Conservation (phyloP, 169 alveolate genomes). For the Plasmodium fragile region DNA sequence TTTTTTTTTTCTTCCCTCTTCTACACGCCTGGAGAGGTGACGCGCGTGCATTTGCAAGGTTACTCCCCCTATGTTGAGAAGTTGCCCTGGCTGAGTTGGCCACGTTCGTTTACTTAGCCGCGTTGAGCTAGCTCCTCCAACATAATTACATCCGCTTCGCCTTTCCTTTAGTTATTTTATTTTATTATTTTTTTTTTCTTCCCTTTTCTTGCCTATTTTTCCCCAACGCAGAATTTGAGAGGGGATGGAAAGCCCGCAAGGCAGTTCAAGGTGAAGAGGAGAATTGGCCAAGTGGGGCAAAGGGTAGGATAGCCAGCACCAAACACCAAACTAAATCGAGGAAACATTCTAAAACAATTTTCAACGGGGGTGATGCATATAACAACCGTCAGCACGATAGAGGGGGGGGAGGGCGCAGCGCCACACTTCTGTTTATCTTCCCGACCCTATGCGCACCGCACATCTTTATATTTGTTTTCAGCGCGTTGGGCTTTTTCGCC, state of each 20-base stretch:
- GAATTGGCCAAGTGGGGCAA: not conserved
- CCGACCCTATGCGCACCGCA: not conserved
- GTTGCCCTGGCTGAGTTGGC: not conserved
- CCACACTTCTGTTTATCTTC: not conserved
- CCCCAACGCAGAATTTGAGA: not conserved
- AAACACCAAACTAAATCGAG: not conserved
- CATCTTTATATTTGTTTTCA: not conserved
- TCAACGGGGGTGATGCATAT: not conserved
- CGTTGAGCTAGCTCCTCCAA: not conserved
- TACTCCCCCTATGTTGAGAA: not conserved
- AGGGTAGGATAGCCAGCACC: not conserved
- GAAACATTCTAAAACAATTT: not conserved
- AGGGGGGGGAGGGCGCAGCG: not conserved
- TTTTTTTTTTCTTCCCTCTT: not conserved
- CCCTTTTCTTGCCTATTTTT: no score
- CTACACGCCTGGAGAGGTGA: not conserved
- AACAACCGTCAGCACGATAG: not conserved
- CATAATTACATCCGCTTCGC: not conserved
- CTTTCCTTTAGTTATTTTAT: not conserved
- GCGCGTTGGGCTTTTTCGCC: not conserved
- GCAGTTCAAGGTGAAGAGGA: not conserved
- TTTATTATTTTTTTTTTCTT: not conserved
- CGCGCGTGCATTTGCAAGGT: not conserved
- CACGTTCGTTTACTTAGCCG: not conserved
- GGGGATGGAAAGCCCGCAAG: not conserved